Evolutionary conservation across 305 asterid genomes (phyloP).

Genomic region (Fraxinus angustifolia): DNA sequence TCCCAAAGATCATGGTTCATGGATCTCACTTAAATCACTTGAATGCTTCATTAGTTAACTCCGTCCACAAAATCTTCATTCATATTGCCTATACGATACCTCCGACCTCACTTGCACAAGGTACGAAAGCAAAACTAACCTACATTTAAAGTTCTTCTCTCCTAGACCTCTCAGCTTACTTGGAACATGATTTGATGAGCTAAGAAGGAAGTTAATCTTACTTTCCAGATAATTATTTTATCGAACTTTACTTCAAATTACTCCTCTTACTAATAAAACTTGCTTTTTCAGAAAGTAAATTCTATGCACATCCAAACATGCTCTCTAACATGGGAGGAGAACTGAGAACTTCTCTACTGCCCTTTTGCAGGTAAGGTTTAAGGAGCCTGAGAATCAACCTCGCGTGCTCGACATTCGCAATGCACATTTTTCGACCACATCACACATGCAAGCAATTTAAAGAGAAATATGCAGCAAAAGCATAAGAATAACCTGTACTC

Average conservation of each 20-base stretch:
- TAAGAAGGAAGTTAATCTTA: background rate
- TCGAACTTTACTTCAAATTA: background rate
- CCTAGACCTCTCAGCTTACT: background rate
- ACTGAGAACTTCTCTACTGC: background rate
- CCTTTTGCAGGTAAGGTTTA: background rate
- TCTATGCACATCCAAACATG: background rate
- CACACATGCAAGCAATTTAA: background rate
- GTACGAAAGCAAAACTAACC: background rate
- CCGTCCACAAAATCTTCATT: background rate
- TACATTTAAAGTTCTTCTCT: background rate
- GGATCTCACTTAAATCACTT: background rate
- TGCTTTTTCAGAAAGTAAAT: background rate
- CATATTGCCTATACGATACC: background rate
- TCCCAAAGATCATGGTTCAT: background rate
- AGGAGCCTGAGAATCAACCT: background rate
- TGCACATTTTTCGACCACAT: background rate
- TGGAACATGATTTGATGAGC: background rate
- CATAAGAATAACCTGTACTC: conserved; percentile 56
- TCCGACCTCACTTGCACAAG: background rate
- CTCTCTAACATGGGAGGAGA: background rate
- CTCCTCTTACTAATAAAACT: background rate
- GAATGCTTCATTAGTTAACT: background rate
- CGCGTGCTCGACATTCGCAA: background rate
- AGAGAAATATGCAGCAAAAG: background rate
- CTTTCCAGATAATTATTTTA: background rate